Conservation (phyloP, 2,329 filamentous ascomycete genomes). For the Trichoderma sp. region DNA sequence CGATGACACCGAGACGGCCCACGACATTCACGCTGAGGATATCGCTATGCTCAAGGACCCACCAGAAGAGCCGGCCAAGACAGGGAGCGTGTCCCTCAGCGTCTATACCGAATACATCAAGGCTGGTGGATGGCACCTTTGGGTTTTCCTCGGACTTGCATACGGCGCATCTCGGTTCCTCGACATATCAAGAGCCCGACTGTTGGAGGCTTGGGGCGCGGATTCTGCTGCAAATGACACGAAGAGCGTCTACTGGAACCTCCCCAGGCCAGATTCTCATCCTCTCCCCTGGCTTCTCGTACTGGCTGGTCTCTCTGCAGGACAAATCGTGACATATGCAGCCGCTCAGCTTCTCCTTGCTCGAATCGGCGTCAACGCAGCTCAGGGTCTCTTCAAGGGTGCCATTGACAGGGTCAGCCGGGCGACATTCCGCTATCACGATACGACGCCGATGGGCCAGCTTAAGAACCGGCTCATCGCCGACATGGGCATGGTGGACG, state of each 20-base stretch:
- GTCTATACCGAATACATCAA: conserved; percentile 86
- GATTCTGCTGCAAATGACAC: conserved; percentile 30
- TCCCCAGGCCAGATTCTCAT: conserved; percentile 63
- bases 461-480: conserved; percentile 91
- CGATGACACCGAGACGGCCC: conserved; percentile 27
- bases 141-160: conserved; percentile 61
- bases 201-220: conserved; percentile 85
- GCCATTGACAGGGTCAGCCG: conserved; percentile 72
- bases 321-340: conserved; percentile 58
- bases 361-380: conserved; percentile 75
- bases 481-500: conserved; percentile 86
- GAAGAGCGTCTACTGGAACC: conserved; percentile 27
- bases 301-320: conserved; percentile 64
- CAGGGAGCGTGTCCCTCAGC: conserved; percentile 69
- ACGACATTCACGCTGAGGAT: conserved; percentile 34
- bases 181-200: conserved; percentile 69
- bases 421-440: conserved; percentile 86
- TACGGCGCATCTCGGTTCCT: conserved; percentile 62
- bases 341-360: conserved; percentile 66
- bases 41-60: conserved; percentile 24
- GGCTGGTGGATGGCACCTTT: conserved; percentile 73
- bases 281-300: conserved; percentile 71
- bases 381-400: conserved; percentile 68
- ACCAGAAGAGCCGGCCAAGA: conserved; percentile 35
- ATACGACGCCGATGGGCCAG: conserved; percentile 82